A percentile compares a stretch with the other conserved stretches of the same genome.
Conservation (phyloP, 2,329 filamentous ascomycete species). For the Blastomyces silverae region DNA sequence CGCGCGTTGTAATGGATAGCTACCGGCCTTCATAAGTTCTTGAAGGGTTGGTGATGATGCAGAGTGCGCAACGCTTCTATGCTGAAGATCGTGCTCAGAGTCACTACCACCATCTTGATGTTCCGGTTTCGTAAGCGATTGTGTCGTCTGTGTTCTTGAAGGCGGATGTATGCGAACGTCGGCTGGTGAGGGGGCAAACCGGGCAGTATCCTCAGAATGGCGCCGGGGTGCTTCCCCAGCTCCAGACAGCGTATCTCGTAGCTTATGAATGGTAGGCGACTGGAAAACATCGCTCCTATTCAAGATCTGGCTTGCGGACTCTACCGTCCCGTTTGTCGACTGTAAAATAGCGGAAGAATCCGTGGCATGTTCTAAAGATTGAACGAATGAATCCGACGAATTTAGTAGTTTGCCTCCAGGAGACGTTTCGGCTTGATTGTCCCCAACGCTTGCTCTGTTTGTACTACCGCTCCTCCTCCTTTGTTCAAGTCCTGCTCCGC, state of each 20-base stretch:
- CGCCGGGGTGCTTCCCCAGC: conserved; percentile 27
- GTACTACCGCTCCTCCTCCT: conserved; percentile 57
- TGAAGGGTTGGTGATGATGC: conserved; percentile 49
- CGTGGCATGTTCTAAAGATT: conserved; percentile 66
- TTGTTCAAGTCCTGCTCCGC: conserved; percentile 32
- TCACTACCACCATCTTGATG: conserved; percentile 22
- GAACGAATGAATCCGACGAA: conserved; percentile 67
- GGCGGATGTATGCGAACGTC: conserved; percentile 27
- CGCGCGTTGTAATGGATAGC: conserved; percentile 76
- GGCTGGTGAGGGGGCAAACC: conserved; percentile 25
- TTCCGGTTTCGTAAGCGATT: conserved; percentile 10
- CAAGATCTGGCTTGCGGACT: conserved; percentile 86
- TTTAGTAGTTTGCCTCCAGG: conserved; percentile 51
- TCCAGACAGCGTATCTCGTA: conserved; percentile 28
- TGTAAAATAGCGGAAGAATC: conserved; percentile 65
- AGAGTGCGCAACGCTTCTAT: conserved; percentile 23
- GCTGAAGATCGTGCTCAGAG: conserved; percentile 25
- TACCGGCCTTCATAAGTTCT: conserved; percentile 55
- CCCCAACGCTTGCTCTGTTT: conserved; percentile 48
- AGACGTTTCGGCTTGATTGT: conserved; percentile 45
- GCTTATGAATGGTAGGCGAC: conserved; percentile 57
- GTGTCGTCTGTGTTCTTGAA: conserved; percentile 25
- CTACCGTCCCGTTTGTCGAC: conserved; percentile 63
- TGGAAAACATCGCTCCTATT: conserved; percentile 82
- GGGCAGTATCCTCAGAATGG: conserved; percentile 34